phyloP scores from a whole-genome alignment of 345 rosid species.

The Laguncularia racemosa region DNA sequence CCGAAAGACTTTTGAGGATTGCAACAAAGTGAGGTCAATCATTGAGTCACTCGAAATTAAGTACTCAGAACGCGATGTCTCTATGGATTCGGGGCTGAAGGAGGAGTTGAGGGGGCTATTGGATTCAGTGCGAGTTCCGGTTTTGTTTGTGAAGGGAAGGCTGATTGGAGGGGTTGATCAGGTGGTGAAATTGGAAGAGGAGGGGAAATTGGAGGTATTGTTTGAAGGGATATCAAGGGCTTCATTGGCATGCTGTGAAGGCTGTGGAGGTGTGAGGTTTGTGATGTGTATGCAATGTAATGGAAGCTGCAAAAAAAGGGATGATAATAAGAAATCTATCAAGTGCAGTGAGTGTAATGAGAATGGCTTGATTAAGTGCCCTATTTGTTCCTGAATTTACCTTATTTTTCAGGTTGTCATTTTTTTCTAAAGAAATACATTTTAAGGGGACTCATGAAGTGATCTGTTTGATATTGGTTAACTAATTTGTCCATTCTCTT shows the following conservation, averaged over 20 bases:
- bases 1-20: slow-evolving; percentile 88
- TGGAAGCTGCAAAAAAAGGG: slow-evolving; percentile 83
- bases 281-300: slow-evolving; percentile 72
- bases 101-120: slow-evolving; percentile 70
- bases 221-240: slow-evolving; percentile 50
- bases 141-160: slow-evolving; percentile 77
- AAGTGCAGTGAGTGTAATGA: slow-evolving; percentile 87
- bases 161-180: slow-evolving; percentile 76
- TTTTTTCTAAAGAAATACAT: too few species aligned
- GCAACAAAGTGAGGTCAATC: slow-evolving; percentile 56
- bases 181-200: slow-evolving; percentile 74
- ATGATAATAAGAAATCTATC: slow-evolving; percentile 36
- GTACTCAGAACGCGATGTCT: slow-evolving; percentile 66
- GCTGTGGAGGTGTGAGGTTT: slow-evolving; percentile 80
- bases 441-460: too few species aligned
- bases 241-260: slow-evolving; percentile 42
- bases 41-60: slow-evolving; percentile 52
- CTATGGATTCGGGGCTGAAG: slow-evolving; percentile 86
- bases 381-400: slow-evolving; percentile 47
- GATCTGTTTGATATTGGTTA: too few species aligned
- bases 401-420: not conserved
- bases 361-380: slow-evolving; percentile 83
- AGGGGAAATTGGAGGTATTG: slow-evolving; percentile 57
- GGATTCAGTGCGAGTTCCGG: slow-evolving; percentile 63
- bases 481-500: too few species aligned